phyloP scores from a whole-genome alignment of 2,329 filamentous ascomycete species.

The Epichloe sp. region DNA sequence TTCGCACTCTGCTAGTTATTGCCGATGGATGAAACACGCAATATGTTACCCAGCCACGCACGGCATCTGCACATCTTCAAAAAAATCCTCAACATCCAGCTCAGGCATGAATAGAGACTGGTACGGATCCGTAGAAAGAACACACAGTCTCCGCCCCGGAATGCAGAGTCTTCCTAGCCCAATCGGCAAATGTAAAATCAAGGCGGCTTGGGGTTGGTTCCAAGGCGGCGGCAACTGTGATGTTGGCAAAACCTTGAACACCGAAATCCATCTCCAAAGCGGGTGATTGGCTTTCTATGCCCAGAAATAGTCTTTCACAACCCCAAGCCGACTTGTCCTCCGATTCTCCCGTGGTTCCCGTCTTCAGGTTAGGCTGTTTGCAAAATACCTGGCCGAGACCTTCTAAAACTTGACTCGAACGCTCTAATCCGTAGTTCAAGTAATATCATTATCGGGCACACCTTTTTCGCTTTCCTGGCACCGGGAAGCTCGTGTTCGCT shows the following conservation, averaged over 20 bases:
- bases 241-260: background rate
- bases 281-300: background rate
- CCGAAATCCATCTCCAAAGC: background rate
- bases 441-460: too few species aligned
- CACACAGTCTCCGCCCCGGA: background rate
- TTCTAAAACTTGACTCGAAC: too few species aligned
- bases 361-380: too few species aligned
- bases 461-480: background rate
- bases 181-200: background rate
- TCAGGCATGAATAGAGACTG: background rate
- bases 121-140: background rate
- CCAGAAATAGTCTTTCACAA: background rate
- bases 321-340: constrained; percentile 12
- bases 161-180: background rate
- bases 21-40: background rate
- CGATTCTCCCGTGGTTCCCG: too few species aligned
- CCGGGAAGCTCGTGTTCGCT: constrained; percentile 13
- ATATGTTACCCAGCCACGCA: background rate
- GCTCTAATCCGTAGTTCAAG: background rate
- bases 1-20: too few species aligned
- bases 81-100: background rate
- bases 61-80: background rate
- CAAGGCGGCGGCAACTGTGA: background rate
- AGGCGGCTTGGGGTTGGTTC: background rate
- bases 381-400: too few species aligned